Evolutionary conservation across 2,329 filamentous ascomycete genomes (phyloP), one percentile per base, ranked within the genome.

Genomic region (Aspergillus sp.): DNA sequence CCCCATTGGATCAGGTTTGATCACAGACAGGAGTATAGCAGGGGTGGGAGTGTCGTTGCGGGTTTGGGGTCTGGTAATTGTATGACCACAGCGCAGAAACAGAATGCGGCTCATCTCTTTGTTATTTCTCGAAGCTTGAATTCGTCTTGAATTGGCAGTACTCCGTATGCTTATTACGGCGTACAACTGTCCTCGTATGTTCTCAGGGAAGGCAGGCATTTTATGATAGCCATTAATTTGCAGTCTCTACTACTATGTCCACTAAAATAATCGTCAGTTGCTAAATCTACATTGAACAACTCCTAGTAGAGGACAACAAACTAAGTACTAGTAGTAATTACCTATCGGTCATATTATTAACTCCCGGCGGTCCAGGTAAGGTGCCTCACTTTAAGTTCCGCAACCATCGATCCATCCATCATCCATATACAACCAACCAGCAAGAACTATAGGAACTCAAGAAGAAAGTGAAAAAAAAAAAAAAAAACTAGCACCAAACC

Each of bases 391-490:
- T 20, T 27, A 50, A 39, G 42, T 46, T 13, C 41, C 22, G 20
- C 20, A 45, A 45, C 41, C 41, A 27, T 13, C 8, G 5, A 24
- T 13, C 8, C 12, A 24, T 30, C 48, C 56, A 58, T 59, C 41
- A 48, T 51, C 22, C 37, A 17, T 27, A 54, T 52, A 53, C 48
- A 59, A 56, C 17, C 51, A 54, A 47, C 27, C 9, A 30, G 33
- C 37, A 51, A 33, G 22, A 47, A 48, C 19, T 19, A 49, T 42
- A 42, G 33, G 34, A 20, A 34, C 6, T 15, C 22, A 42, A 24
- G 33, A 12, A 40, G 33, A 11, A 33, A 42, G 9, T 30, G 13
- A 33, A 20, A 39, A 4, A 33, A 33, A 44, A 13, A n/a, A 51
- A 33, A 20, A 39, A 4, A 33, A 33, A 44, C 34, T 37, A 51